These are phyloP conservation scores for Mycena epipterygia DNA, from an alignment of 768 basidiomycete species.

Conservation along the genomic window DNA sequence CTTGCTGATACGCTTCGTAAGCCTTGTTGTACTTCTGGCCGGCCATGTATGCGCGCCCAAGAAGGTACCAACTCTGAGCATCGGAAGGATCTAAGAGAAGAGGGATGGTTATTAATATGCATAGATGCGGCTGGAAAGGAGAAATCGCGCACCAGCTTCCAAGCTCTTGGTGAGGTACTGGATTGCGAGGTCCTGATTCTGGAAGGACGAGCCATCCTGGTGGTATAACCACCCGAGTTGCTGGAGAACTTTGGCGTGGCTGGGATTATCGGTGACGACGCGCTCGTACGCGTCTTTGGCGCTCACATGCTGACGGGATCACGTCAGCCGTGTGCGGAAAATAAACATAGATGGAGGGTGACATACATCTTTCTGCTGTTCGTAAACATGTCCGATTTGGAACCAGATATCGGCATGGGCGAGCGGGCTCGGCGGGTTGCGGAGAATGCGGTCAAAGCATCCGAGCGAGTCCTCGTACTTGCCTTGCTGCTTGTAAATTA, in stretches of 20 bases:
- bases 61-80: slow-evolving; percentile 98
- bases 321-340: slow-evolving; percentile 32
- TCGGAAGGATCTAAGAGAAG: slow-evolving; percentile 84
- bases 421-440: slow-evolving; percentile 94
- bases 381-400: slow-evolving; percentile 99
- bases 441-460: slow-evolving; percentile 97
- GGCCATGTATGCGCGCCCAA: slow-evolving; percentile 98
- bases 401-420: slow-evolving; percentile 99
- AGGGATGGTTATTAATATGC: slow-evolving; percentile 15
- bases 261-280: slow-evolving; percentile 92
- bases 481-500: slow-evolving; percentile 99
- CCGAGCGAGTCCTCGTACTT: slow-evolving; percentile 90
- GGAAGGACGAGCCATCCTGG: slow-evolving; percentile 94
- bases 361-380: slow-evolving; percentile 95
- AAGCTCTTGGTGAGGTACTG: slow-evolving; percentile 94
- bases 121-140: slow-evolving; percentile 7
- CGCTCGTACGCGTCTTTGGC: slow-evolving; percentile 98
- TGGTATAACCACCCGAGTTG: slow-evolving; percentile 99
- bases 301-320: slow-evolving; percentile 73
- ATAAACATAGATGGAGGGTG: not conserved
- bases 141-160: slow-evolving; percentile 81
- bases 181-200: slow-evolving; percentile 95
- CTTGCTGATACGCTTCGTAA: slow-evolving; percentile 99
- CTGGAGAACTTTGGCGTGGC: slow-evolving; percentile 96
- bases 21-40: slow-evolving; percentile 99